Evolutionary conservation across 768 basidiomycete genomes (phyloP).

Genomic region (Collybia mongolica): DNA sequence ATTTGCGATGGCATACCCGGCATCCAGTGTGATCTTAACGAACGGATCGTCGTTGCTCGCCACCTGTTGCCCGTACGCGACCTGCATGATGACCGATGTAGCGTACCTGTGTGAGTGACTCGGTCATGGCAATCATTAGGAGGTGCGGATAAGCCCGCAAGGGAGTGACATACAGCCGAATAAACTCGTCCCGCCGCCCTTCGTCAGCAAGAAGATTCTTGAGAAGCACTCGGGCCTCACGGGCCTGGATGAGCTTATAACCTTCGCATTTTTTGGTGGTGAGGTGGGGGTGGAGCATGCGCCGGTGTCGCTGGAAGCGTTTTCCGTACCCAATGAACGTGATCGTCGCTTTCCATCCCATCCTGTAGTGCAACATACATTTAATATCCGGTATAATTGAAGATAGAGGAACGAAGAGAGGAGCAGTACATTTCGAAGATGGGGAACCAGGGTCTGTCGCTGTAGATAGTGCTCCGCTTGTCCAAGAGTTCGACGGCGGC

Average conservation of each 20-base stretch:
- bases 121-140: too few species aligned
- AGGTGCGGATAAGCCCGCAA: neutral
- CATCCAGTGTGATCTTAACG: slow-evolving; percentile 3
- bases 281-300: slow-evolving; percentile 2
- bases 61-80: slow-evolving; percentile 11
- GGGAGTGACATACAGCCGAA: slow-evolving; percentile 18
- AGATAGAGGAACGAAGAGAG: too few species aligned
- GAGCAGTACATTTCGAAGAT: slow-evolving; percentile 12
- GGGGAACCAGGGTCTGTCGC: slow-evolving; percentile 24
- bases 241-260: slow-evolving; percentile 5
- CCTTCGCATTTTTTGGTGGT: neutral
- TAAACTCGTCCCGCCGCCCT: neutral
- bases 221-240: slow-evolving; percentile 1
- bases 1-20: neutral
- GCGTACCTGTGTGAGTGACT: slow-evolving; percentile 5
- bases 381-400: too few species aligned
- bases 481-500: slow-evolving; percentile 41
- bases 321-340: slow-evolving; percentile 1
- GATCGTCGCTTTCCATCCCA: neutral
- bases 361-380: neutral
- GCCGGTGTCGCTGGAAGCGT: slow-evolving; percentile 5
- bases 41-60: slow-evolving; percentile 1
- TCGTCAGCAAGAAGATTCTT: slow-evolving; percentile 7
- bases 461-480: slow-evolving; percentile 35
- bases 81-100: slow-evolving; percentile 8